These are phyloP conservation scores for Yueomyces sp. DNA, from an alignment of 805 yeast species.

Conservation along the genomic window DNA sequence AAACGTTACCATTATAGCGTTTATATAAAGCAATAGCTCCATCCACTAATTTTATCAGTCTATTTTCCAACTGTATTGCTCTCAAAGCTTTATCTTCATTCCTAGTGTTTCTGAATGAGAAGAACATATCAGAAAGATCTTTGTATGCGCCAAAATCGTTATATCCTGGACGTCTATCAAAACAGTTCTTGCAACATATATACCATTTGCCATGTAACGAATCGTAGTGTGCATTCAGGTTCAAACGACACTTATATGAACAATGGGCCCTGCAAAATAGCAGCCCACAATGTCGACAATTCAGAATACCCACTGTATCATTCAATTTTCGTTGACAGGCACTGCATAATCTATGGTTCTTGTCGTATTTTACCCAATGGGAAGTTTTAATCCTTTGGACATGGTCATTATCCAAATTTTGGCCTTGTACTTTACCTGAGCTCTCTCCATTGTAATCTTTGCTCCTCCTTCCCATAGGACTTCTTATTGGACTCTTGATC, in stretches of 20 bases:
- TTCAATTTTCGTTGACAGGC: conserved; percentile 46
- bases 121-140: conserved; percentile 36
- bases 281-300: conserved; percentile 68
- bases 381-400: neutral
- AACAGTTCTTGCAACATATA: conserved; percentile 57
- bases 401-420: neutral
- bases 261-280: conserved; percentile 59
- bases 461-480: too few species aligned
- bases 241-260: conserved; percentile 36
- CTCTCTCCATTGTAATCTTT: too few species aligned
- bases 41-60: conserved; percentile 36
- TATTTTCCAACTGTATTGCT: conserved; percentile 44
- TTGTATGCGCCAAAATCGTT: conserved; percentile 29
- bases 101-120: conserved; percentile 26
- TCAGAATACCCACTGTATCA: conserved; percentile 28
- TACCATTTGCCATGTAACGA: conserved; percentile 48
- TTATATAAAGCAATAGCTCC: conserved; percentile 17
- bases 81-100: conserved; percentile 39
- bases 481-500: too few species aligned
- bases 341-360: conserved; percentile 13
- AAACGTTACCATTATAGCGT: conserved; percentile 11
- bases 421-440: neutral
- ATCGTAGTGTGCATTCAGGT: conserved; percentile 34
- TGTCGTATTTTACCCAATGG: conserved; percentile 25
- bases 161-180: conserved; percentile 39